These are phyloP conservation scores for Fagus crenata DNA, from an alignment of 306 rosid species.

Conservation along the genomic window DNA sequence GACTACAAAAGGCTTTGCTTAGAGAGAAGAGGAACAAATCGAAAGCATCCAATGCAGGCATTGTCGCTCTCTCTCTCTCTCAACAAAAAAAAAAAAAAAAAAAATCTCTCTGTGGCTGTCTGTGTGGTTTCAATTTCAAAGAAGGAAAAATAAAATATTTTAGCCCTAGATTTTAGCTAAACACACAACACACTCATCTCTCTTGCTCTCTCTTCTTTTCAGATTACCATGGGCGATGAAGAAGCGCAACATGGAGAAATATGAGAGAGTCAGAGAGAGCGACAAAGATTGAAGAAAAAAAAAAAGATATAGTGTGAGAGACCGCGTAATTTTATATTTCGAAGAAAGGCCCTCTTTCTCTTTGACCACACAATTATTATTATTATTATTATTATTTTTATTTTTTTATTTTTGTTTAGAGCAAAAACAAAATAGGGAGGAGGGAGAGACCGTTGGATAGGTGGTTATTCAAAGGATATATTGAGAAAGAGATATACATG, in stretches of 20 bases:
- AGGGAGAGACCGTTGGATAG: constrained; percentile 40
- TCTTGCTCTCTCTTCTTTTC: constrained; percentile 14
- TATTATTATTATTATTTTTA: neutral
- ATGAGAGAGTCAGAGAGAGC: constrained; percentile 7
- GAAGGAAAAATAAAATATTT: too few relatives aligned
- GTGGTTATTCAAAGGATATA: constrained; percentile 20
- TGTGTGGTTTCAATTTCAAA: too few relatives aligned
- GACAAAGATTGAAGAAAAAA: constrained; percentile 9
- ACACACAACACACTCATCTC: neutral
- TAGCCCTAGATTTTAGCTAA: constrained; percentile 10
- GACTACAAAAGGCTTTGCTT: constrained; percentile 44
- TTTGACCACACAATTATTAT: constrained; percentile 35
- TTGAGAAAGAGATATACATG: too few relatives aligned
- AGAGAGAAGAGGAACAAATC: constrained; percentile 80
- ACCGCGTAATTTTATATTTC: constrained; percentile 37
- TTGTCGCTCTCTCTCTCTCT: constrained; percentile 34
- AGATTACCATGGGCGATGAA: constrained; percentile 39
- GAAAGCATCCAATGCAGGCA: constrained; percentile 58
- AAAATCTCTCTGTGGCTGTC: too few relatives aligned
- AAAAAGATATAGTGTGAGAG: neutral
- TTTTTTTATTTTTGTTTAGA: neutral
- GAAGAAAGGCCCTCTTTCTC: constrained; percentile 24
- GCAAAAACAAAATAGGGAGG: neutral
- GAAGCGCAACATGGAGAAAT: neutral
- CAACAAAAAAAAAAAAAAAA: too few relatives aligned